Conservation (phyloP, 768 basidiomycete species). For the Gelatoporia subvermispora region DNA sequence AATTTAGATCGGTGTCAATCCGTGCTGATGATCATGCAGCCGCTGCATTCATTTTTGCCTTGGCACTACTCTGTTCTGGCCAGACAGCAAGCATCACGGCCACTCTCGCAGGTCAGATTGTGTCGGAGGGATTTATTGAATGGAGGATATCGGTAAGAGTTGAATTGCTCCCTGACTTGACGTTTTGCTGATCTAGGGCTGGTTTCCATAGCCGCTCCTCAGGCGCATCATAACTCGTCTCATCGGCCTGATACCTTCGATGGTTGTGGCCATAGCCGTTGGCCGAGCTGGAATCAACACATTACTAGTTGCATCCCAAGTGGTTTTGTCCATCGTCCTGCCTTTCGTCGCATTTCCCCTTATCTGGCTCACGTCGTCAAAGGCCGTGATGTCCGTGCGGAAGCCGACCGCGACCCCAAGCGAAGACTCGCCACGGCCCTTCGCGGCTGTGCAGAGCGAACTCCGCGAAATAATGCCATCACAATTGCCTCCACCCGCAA, state of each 20-base stretch:
- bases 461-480: background rate
- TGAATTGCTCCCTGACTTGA: background rate
- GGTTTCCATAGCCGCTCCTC: constrained; percentile 52
- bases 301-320: constrained; percentile 81
- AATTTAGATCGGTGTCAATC: too few relatives aligned
- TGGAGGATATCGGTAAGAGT: constrained; percentile 71
- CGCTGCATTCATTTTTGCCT: constrained; percentile 78
- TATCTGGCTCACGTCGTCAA: constrained; percentile 63
- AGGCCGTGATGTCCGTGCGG: constrained; percentile 65
- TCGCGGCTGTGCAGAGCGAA: background rate
- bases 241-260: constrained; percentile 77
- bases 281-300: constrained; percentile 67
- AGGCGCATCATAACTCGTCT: constrained; percentile 78
- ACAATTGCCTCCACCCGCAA: too few relatives aligned
- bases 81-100: constrained; percentile 89
- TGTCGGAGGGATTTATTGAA: constrained; percentile 84
- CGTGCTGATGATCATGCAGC: constrained; percentile 34
- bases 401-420: constrained; percentile 9
- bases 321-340: constrained; percentile 74
- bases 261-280: constrained; percentile 72
- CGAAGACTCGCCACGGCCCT: background rate
- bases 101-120: constrained; percentile 84
- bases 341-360: constrained; percentile 81
- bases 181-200: background rate
- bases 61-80: constrained; percentile 82